Evolutionary conservation across 2,329 filamentous ascomycete species (phyloP).

Genomic region (Aspergillus fumigatiaffinis): DNA sequence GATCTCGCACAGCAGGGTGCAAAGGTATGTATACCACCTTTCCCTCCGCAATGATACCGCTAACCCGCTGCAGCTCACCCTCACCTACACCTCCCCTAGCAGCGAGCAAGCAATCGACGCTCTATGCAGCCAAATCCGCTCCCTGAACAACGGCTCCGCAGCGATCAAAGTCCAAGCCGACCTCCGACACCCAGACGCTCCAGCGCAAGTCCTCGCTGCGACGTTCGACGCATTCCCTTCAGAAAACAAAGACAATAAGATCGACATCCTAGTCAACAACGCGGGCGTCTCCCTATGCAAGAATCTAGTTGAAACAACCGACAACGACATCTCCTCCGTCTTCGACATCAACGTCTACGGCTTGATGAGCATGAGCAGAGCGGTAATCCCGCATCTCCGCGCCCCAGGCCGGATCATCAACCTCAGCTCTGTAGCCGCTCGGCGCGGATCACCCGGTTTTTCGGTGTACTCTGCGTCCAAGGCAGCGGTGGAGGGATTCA

Average conservation of each 20-base stretch:
- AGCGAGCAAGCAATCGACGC: neutral
- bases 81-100: neutral
- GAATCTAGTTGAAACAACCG: neutral
- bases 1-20: constrained; percentile 3
- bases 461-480: constrained; percentile 2
- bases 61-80: neutral
- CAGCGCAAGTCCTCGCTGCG: neutral
- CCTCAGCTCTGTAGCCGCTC: neutral
- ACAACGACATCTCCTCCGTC: neutral
- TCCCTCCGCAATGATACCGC: too few relatives aligned
- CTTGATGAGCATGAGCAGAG: constrained; percentile 2
- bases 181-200: neutral
- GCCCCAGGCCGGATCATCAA: constrained; percentile 8
- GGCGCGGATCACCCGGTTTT: neutral
- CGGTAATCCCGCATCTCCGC: constrained; percentile 2
- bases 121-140: neutral
- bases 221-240: neutral
- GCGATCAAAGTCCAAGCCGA: neutral
- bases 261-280: constrained; percentile 10
- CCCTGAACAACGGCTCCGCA: neutral
- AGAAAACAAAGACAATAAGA: neutral
- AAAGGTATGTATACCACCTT: neutral
- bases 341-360: constrained; percentile 8
- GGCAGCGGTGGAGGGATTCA: constrained; percentile 5
- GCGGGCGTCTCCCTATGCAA: neutral